phyloP scores from a whole-genome alignment of 805 yeast genomes.

The Cyberlindnera nakhonratchasimensis region DNA sequence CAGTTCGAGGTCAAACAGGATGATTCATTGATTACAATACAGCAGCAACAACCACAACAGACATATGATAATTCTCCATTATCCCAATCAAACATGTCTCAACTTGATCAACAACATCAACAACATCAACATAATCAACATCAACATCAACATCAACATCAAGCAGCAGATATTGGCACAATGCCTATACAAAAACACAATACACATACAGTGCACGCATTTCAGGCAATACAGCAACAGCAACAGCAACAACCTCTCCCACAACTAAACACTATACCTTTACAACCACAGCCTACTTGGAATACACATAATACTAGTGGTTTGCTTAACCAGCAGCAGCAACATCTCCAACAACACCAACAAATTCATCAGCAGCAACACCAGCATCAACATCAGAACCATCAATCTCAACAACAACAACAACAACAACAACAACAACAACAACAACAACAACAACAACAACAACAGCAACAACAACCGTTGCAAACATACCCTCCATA shows the following conservation, averaged over 20 bases:
- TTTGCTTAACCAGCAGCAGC: not conserved
- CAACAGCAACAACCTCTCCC: not conserved
- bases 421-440: slow-evolving; percentile 6
- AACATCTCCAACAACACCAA: not conserved
- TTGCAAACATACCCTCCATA: not conserved
- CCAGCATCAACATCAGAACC: slow-evolving; percentile 7
- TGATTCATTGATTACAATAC: not conserved
- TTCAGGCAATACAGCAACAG: not conserved
- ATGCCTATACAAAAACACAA: too few species aligned
- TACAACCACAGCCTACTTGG: slow-evolving; percentile 3
- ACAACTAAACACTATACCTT: not conserved
- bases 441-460: not conserved
- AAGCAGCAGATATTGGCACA: too few species aligned
- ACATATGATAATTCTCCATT: slow-evolving; percentile 3
- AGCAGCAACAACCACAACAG: slow-evolving; percentile 1
- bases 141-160: too few species aligned
- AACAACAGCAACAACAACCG: not conserved
- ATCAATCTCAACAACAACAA: slow-evolving; percentile 2
- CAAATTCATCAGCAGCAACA: slow-evolving; percentile 5
- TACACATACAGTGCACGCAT: too few species aligned
- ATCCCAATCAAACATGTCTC: slow-evolving; percentile 3
- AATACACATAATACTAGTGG: not conserved
- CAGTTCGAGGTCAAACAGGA: slow-evolving; percentile 14
- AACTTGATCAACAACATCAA: slow-evolving; percentile 3
- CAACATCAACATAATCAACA: not conserved